These are phyloP conservation scores for Telopea speciosissima DNA, from an alignment of 177 flowering plant species.

Conservation along the genomic window DNA sequence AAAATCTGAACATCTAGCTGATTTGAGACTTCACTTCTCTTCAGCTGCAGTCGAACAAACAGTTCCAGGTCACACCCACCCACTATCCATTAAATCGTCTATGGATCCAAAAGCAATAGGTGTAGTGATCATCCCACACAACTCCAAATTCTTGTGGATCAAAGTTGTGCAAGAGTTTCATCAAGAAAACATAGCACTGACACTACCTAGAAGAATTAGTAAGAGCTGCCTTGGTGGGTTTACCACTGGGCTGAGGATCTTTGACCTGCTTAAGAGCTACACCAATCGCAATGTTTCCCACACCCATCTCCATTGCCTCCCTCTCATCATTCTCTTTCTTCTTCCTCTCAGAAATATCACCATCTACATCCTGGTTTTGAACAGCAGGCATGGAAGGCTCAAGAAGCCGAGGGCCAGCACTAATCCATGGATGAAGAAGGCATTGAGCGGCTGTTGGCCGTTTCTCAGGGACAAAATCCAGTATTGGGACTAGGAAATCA, in stretches of 20 bases:
- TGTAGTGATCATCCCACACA: constrained; percentile 9
- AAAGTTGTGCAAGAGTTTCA: background rate
- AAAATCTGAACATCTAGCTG: background rate
- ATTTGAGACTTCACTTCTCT: constrained; percentile 1
- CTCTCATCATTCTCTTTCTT: constrained; percentile 57
- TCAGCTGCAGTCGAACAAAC: background rate
- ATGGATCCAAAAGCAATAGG: background rate
- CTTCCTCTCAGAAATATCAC: constrained; percentile 21
- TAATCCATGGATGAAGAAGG: constrained; percentile 81
- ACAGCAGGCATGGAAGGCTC: constrained; percentile 38
- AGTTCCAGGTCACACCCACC: constrained; percentile 6
- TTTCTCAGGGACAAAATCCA: constrained; percentile 93
- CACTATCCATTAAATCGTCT: background rate
- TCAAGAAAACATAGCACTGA: background rate
- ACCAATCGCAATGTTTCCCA: constrained; percentile 70
- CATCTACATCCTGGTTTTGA: constrained; percentile 21
- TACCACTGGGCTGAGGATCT: constrained; percentile 28
- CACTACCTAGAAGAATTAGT: constrained; percentile 10
- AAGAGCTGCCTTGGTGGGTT: constrained; percentile 13
- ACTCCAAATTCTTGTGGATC: background rate
- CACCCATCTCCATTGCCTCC: constrained; percentile 78
- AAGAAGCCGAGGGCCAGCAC: constrained; percentile 43
- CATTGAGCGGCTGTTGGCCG: constrained; percentile 85
- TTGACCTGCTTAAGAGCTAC: constrained; percentile 30
- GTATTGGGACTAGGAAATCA: constrained; percentile 70